A percentile compares a stretch with the other conserved stretches of the same genome.
phyloP scores from a whole-genome alignment of 345 rosid genomes.

The Euphorbia tirucalli region DNA sequence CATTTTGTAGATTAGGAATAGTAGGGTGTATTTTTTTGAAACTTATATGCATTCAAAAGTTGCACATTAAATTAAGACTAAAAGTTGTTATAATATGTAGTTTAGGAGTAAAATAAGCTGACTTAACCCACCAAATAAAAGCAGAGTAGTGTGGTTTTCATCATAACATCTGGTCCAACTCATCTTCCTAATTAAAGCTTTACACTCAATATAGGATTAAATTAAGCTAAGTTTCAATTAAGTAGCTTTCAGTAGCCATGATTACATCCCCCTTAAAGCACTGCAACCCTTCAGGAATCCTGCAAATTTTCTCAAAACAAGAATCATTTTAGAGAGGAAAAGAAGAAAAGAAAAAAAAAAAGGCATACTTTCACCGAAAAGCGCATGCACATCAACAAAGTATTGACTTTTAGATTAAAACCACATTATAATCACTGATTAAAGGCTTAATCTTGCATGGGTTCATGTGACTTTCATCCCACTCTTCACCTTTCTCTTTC shows the following conservation, averaged over 20 bases:
- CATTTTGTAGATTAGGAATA: too few relatives aligned
- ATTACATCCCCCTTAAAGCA: slow-evolving; percentile 52
- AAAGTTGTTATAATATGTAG: too few relatives aligned
- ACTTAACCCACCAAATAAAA: too few relatives aligned
- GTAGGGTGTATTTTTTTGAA: too few relatives aligned
- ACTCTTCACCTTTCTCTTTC: slow-evolving; percentile 25
- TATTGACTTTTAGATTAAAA: slow-evolving; percentile 45
- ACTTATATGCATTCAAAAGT: too few relatives aligned
- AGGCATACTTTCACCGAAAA: slow-evolving; percentile 57
- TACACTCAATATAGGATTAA: slow-evolving; percentile 34
- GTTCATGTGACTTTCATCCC: slow-evolving; percentile 41
- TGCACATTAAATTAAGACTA: too few relatives aligned
- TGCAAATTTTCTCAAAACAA: slow-evolving; percentile 36
- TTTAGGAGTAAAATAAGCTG: neutral
- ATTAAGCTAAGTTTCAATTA: slow-evolving; percentile 25
- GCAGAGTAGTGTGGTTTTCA: slow-evolving; percentile 17
- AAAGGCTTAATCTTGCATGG: slow-evolving; percentile 37
- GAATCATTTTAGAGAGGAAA: slow-evolving; percentile 17
- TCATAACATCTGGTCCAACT: slow-evolving; percentile 35
- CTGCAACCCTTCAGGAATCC: slow-evolving; percentile 52
- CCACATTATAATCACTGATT: slow-evolving; percentile 41
- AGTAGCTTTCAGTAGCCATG: slow-evolving; percentile 42
- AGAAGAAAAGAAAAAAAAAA: neutral
- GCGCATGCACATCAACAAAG: slow-evolving; percentile 37
- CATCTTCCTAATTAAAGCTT: slow-evolving; percentile 30